phyloP scores from a whole-genome alignment of 2,329 filamentous ascomycete species.

The Neonectria coccinea region DNA sequence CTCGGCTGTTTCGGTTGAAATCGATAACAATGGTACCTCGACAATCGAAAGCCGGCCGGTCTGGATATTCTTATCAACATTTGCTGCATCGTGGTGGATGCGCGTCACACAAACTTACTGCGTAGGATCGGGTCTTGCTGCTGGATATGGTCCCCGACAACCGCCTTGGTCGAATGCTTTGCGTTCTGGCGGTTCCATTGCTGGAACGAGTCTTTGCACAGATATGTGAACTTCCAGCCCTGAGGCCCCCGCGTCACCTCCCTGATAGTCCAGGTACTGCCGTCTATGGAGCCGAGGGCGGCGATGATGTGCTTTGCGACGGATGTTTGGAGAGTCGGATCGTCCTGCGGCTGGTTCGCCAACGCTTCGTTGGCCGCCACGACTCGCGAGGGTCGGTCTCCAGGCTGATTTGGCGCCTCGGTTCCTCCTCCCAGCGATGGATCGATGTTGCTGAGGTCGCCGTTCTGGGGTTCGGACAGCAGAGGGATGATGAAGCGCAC shows the following conservation, averaged over 20 bases:
- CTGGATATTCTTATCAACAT: conserved; percentile 45
- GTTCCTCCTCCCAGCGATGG: conserved; percentile 49
- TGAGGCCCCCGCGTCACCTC: conserved; percentile 58
- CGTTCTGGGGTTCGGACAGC: conserved; percentile 53
- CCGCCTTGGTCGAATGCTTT: conserved; percentile 54
- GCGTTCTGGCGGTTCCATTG: conserved; percentile 62
- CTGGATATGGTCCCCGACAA: conserved; percentile 63
- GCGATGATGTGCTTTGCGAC: conserved; percentile 62
- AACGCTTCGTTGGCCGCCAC: conserved; percentile 60
- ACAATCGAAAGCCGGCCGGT: conserved; percentile 70
- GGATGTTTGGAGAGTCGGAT: conserved; percentile 61
- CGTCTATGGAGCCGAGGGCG: conserved; percentile 58
- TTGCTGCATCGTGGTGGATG: too few species aligned
- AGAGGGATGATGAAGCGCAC: conserved; percentile 57
- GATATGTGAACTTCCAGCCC: conserved; percentile 66
- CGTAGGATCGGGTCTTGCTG: conserved; percentile 59
- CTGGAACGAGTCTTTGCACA: conserved; percentile 64
- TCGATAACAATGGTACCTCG: conserved; percentile 62
- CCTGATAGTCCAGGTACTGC: conserved; percentile 61
- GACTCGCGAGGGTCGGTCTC: conserved; percentile 49
- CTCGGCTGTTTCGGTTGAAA: conserved; percentile 61
- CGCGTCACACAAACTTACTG: conserved; percentile 50
- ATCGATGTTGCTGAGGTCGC: conserved; percentile 49
- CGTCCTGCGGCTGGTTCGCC: conserved; percentile 61
- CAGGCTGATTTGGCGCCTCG: conserved; percentile 30